phyloP scores from a whole-genome alignment of 2,329 filamentous ascomycete genomes.

The Fusarium multiceps region DNA sequence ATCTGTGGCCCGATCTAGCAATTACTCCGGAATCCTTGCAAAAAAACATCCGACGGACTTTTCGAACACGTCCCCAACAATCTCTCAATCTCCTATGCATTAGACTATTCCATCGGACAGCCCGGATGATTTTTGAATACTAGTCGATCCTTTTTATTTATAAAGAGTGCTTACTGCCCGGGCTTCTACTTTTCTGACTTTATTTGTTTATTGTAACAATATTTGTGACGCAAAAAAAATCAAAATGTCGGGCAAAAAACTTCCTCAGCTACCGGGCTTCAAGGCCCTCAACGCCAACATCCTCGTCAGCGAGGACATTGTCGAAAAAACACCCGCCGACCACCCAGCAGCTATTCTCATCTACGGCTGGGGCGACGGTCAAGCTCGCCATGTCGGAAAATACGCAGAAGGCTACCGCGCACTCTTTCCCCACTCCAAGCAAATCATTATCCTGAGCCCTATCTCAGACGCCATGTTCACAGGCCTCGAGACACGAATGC shows the following conservation, averaged over 20 bases:
- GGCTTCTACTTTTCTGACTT: too few relatives aligned
- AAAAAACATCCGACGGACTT: conserved; percentile 7
- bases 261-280: conserved; percentile 53
- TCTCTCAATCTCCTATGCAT: neutral
- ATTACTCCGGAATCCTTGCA: neutral
- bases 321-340: conserved; percentile 30
- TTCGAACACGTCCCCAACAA: neutral
- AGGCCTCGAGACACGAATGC: conserved; percentile 56
- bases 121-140: neutral
- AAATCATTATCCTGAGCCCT: conserved; percentile 63
- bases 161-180: neutral
- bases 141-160: neutral
- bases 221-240: neutral
- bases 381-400: conserved; percentile 65
- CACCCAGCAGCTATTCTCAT: conserved; percentile 62
- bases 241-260: conserved; percentile 37
- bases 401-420: conserved; percentile 64
- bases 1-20: neutral
- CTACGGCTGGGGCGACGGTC: conserved; percentile 68
- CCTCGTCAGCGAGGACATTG: conserved; percentile 54
- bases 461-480: conserved; percentile 61
- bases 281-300: conserved; percentile 60
- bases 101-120: neutral
- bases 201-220: too few relatives aligned
- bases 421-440: conserved; percentile 62